Evolutionary conservation across 1,284 basidiomycete genomes (phyloP), one percentile per base, ranked within the genome.

Genomic region (Phenoliferia sp.): DNA sequence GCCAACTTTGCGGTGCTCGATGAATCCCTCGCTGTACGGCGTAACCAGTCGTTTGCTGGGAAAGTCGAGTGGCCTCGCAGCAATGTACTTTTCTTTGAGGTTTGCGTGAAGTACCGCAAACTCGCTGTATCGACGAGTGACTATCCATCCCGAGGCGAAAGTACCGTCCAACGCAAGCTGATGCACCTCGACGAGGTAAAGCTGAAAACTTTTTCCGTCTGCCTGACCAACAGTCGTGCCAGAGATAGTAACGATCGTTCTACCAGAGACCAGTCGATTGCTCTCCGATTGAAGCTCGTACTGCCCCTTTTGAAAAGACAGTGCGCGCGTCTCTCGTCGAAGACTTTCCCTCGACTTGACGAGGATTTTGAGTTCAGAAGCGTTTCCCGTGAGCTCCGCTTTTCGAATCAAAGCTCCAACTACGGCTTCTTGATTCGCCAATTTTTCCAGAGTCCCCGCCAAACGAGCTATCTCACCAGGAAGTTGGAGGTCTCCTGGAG

Each of bases 171-270:
- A 78, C n/a, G 84, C 87, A 31, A 91, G 82, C 75, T 95, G 93
- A 76, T 90, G 88, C 1, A 99, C 87, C 78, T 96, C 90, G 57
- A 98, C 85, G n/a, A 93, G 85, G 77, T 97, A 99, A 44, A 92
- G 84, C 39, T 94, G 92, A 32, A 96, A 91, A 16, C 39, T 62
- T 58, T 70, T 67, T 2, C 70, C 64, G 32, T 90, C 88, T 48
- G 88, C 87, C 70, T 92, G 90, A 1, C 74, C 90, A 0, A 87
- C 86, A 0, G 86, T 83, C 2, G 80, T 78, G 0, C 88, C 86
- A 2, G 90, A 88, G 69, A 97, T 92, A 9, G 85, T 83, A 29
- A 92, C 87, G 71, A 82, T 85, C 7, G 90, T 96, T 52, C 88
- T 85, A 58, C 88, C 88, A 3, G 90, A 89, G 35, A 90, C 81